Conservation (phyloP, 805 yeast genomes). For the Saccharomyces eubayanus region DNA sequence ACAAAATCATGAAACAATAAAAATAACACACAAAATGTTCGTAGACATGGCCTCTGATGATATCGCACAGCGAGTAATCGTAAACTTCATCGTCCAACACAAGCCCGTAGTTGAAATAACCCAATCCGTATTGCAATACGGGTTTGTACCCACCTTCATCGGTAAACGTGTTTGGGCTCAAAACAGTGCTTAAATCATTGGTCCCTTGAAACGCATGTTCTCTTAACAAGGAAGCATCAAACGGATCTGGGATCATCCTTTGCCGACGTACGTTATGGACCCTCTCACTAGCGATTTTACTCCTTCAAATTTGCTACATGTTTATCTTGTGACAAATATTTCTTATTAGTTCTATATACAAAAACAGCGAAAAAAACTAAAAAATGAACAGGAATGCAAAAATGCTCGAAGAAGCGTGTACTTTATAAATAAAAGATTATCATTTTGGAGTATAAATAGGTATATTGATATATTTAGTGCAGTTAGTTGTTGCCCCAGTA, state of each 20-base stretch:
- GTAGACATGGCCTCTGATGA: constrained; percentile 20
- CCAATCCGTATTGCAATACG: constrained; percentile 25
- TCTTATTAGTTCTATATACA: background rate
- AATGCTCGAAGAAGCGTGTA: background rate
- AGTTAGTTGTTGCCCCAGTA: background rate
- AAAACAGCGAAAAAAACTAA: background rate
- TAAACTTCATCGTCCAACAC: constrained; percentile 19
- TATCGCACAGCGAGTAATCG: constrained; percentile 10
- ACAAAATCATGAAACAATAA: constrained; percentile 10
- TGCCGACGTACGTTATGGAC: background rate
- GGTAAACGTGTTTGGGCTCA: constrained; percentile 23
- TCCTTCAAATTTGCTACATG: background rate
- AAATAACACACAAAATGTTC: constrained; percentile 18
- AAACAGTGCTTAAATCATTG: constrained; percentile 22
- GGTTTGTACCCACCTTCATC: constrained; percentile 29
- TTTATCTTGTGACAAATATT: background rate
- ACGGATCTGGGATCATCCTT: constrained; percentile 30
- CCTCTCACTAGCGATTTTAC: background rate
- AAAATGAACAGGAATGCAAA: background rate
- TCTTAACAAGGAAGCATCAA: constrained; percentile 31
- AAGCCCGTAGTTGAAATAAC: constrained; percentile 28
- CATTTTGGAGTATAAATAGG: background rate
- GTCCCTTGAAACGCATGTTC: constrained; percentile 33
- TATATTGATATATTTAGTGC: background rate
- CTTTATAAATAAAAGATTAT: background rate